Evolutionary conservation across 1,284 basidiomycete genomes (phyloP), one percentile per base, ranked within the genome.

Genomic region (Clitocybe nebularis): DNA sequence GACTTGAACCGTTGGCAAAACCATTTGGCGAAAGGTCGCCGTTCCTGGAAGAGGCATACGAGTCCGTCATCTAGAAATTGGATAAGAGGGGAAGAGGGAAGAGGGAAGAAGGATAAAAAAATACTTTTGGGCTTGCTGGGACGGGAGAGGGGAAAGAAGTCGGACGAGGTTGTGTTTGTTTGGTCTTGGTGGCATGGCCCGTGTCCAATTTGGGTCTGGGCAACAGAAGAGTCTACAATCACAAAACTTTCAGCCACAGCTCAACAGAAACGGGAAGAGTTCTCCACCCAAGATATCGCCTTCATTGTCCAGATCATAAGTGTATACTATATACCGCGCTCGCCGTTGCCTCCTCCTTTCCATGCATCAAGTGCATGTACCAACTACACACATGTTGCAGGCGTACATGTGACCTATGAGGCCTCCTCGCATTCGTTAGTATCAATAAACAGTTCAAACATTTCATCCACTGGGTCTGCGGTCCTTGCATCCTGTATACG

Each of bases 41-140:
- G 53, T 76, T 78, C 60, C 74, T 76, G 54, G 78, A 77, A 50
- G 81, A 84, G 56, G 69, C 55, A 64, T 82, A 87, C 32, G 81
- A 80, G 64, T 85, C 81, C 48, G 85, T 62, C 85, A 88, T 88
- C 75, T 80, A 54, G 51, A 48, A 49, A 47, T 48, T 44, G 34
- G 48, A 51, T 55, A 46, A 49, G 45, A 49, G 43, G 47, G 53
- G 51, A 53, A 47, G 52, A 55, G 52, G 47, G 50, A 54, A 53
- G 57, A 46, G 51, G 54, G 58, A 57, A 57, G 51, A 56, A 55
- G 51, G 54, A 57, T 52, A 57, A 58, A 69, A 64, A 62, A 69
- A 65, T 72, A 75, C 71, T 72, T 71, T 68, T 60, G 59, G 62
- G 62, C 60, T 59, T 63, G 57, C 52, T 59, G 64, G 54, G 53